Base-by-base conservation (phyloP, 352 stramenopile genomes). In the Phytophthora sansomeana region DNA sequence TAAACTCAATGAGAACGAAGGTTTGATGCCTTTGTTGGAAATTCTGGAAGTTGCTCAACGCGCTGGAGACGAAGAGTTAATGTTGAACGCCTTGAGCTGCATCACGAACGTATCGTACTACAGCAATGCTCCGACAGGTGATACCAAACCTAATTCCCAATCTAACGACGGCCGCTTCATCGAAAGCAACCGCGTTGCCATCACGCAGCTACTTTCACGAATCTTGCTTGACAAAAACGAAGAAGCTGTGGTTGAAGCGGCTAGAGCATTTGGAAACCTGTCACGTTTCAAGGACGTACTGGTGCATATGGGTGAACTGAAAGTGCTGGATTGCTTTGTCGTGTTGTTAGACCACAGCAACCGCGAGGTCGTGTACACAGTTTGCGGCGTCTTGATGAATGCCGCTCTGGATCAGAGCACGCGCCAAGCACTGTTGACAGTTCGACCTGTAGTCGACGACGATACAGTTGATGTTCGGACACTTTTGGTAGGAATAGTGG, bases 71-170 rank as follows among this genome's bases (percentile, higher is more conserved):
- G 88, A 97, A 74, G 90, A 97, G 50, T 82, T 97, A 28, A 87
- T 92, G 77, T 78, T 97, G 44, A 97, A 97, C 47, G 76, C 92
- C 4, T 87, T 97, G 8, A 95, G 86, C 61, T 92, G 84, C 29
- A 71, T 97, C 66, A 97, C 90, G 8, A 97, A 97, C 48, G 61
- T 97, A n/a, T 96, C 85, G 3, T 97, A 92, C 69, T 96, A 77
- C 58, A 75, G 67, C 11, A 62, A 17, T 16, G 52, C 52, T 16
- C 14, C 48, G 1, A 24, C 24, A 10, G 35, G 32, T 24, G 36
- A 58, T 3, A 24, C 21, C 14, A 41, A 29, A 36, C 6, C n/a
- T 1, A 32, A 14, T 11, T 17, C 50, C 16, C 21, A 50, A 24
- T 29, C n/a, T 13, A 46, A 11, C 14, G 24, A 32, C 6, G 67